Evolutionary conservation across 176 grass and related monocot species (phyloP), one percentile per base, ranked within the genome.

Genomic region (Microstegium vimineum): DNA sequence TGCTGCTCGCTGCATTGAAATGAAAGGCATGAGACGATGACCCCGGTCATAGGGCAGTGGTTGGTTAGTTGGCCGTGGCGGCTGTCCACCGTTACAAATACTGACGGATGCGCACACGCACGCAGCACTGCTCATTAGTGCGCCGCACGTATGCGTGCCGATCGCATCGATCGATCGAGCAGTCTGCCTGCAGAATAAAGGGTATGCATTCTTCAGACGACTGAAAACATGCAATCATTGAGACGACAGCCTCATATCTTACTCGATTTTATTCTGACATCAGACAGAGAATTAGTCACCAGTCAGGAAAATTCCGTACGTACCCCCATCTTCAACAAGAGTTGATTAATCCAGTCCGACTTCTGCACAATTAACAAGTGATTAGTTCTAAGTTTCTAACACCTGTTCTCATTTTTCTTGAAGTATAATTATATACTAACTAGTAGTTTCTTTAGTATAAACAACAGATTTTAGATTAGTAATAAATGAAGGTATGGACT

Each of bases 101-200:
- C 68, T 38, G 81, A 80, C 75, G 75, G 28, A 43, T 52, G 45
- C 25, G 4, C 80, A 15, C 72, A 71, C 79, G 62, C 72, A 71
- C 79, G 62, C 38, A 60, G 18, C 28, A 71, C 23, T 9, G 34
- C 42, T 69, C 31, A 15, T 52, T 56, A 74, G 82, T 81, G 82
- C 87, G 87, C 82, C 77, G 87, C 82, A 85, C 87, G 87, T 84
- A 81, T 57, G 57, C 26, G 14, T 57, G 49, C 27, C 78, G 4
- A 25, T 10, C 8, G 38, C 18, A 27, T 60, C n/a, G 23, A 27
- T 68, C 33, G 15, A 69, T 14, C 77, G 27, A 23, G 15, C 31
- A 7, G 30, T 34, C 37, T 7, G 30, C 59, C 34, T 27, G 64
- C 63, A 16, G 30, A 66, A 59, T 30, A 73, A 73, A 26, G 66